These are phyloP conservation scores for Sclerospora graminicola DNA, from an alignment of 352 stramenopile species.

Conservation along the genomic window DNA sequence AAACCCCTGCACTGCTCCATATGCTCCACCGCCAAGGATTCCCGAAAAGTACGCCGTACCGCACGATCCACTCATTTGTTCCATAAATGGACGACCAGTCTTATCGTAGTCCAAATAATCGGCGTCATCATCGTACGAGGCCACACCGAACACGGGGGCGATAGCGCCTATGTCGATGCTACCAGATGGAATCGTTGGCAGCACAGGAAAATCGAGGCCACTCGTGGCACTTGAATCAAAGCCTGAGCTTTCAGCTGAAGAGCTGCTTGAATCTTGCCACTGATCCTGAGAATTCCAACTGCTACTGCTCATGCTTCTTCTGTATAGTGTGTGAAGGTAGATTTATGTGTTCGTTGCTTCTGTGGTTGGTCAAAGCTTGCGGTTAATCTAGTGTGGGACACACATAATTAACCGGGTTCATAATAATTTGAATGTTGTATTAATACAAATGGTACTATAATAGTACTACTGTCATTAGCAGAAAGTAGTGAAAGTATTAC, in stretches of 20 bases:
- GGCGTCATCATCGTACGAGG: slow-evolving; percentile 64
- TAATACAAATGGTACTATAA: too few relatives aligned
- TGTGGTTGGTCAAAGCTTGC: not conserved
- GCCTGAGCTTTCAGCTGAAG: slow-evolving; percentile 22
- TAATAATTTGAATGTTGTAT: too few relatives aligned
- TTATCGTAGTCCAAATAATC: slow-evolving; percentile 86
- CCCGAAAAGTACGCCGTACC: slow-evolving; percentile 78
- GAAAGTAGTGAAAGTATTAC: too few relatives aligned
- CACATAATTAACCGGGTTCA: too few relatives aligned
- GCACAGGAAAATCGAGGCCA: slow-evolving; percentile 57
- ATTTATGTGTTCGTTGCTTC: too few relatives aligned
- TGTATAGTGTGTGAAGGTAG: too few relatives aligned
- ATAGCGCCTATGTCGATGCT: slow-evolving; percentile 76
- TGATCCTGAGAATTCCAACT: slow-evolving; percentile 68
- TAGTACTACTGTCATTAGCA: too few relatives aligned
- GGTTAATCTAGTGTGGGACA: slow-evolving; percentile 8
- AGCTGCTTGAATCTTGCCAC: slow-evolving; percentile 51
- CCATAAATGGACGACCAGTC: slow-evolving; percentile 72
- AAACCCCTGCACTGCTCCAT: slow-evolving; percentile 60
- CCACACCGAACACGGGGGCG: slow-evolving; percentile 79
- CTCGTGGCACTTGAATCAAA: slow-evolving; percentile 35
- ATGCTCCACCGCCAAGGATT: slow-evolving; percentile 67
- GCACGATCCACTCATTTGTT: slow-evolving; percentile 71
- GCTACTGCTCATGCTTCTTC: slow-evolving; percentile 22
- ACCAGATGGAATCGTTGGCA: slow-evolving; percentile 63